These are phyloP conservation scores for Geotrichum aggregatum DNA, from an alignment of 1,139 yeast species.

Conservation along the genomic window DNA sequence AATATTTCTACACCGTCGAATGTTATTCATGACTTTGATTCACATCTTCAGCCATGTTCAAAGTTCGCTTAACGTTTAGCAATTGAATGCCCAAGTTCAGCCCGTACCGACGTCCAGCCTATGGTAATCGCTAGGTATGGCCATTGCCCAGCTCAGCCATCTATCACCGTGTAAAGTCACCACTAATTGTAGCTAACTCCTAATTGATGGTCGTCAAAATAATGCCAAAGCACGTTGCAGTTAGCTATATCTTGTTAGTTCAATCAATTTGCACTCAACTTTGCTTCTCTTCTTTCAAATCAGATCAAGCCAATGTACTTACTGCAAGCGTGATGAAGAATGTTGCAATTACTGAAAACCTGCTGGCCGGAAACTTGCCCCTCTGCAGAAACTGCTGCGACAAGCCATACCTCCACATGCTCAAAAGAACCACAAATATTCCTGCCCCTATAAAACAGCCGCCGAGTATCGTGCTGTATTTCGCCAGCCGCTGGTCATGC, in stretches of 20 bases:
- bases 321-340: constrained; percentile 41
- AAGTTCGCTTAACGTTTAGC: no score
- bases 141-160: no score
- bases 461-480: constrained; percentile 31
- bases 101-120: no score
- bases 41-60: no score
- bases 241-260: constrained; percentile 6
- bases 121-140: no score
- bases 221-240: constrained; percentile 15
- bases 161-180: no score
- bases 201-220: constrained; percentile 9
- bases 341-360: constrained; percentile 38
- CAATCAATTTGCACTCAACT: neutral
- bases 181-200: no score
- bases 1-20: no score
- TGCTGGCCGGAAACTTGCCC: constrained; percentile 51
- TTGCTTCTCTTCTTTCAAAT: no score
- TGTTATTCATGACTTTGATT: no score
- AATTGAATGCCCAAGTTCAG: no score
- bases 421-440: constrained; percentile 42
- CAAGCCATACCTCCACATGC: constrained; percentile 44
- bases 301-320: no score
- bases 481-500: constrained; percentile 23
- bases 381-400: constrained; percentile 46
- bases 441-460: constrained; percentile 44